Percentiles rank a stretch among this genome's conserved stretches.
Conservation (phyloP, 2,329 filamentous ascomycete species). For the Botrytis pseudocinerea region DNA sequence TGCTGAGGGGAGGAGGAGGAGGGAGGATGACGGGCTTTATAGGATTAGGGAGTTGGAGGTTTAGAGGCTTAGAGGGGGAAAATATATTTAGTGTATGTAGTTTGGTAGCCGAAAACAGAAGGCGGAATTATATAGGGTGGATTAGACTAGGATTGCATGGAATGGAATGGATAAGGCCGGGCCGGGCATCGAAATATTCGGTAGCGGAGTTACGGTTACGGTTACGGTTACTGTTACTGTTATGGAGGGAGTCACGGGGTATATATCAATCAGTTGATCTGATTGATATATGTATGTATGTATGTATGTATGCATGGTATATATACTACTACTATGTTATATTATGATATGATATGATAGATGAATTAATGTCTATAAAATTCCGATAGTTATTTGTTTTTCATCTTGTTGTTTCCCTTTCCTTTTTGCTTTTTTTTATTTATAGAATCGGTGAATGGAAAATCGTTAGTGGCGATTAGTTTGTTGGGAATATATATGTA, state of each 20-base stretch:
- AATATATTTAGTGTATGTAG: neutral
- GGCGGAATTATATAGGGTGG: neutral
- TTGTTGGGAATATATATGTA: no score
- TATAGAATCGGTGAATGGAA: no score
- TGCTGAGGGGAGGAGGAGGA: neutral
- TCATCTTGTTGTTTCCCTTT: no score
- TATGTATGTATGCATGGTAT: neutral
- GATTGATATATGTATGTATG: neutral
- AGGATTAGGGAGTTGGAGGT: neutral
- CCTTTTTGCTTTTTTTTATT: accelerated
- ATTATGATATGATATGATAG: neutral
- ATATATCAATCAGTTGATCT: neutral
- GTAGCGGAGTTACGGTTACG: neutral
- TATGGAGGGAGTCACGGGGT: neutral
- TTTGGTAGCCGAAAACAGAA: neutral
- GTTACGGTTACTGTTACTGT: no score
- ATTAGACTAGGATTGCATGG: neutral
- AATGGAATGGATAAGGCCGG: no score
- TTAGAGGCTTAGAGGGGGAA: neutral
- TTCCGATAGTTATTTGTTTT: neutral
- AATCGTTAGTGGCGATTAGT: no score
- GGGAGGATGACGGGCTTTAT: neutral
- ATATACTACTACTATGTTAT: neutral
- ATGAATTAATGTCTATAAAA: neutral
- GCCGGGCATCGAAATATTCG: neutral